These are phyloP conservation scores for Russula sp. DNA, from an alignment of 768 basidiomycete genomes.

Conservation along the genomic window DNA sequence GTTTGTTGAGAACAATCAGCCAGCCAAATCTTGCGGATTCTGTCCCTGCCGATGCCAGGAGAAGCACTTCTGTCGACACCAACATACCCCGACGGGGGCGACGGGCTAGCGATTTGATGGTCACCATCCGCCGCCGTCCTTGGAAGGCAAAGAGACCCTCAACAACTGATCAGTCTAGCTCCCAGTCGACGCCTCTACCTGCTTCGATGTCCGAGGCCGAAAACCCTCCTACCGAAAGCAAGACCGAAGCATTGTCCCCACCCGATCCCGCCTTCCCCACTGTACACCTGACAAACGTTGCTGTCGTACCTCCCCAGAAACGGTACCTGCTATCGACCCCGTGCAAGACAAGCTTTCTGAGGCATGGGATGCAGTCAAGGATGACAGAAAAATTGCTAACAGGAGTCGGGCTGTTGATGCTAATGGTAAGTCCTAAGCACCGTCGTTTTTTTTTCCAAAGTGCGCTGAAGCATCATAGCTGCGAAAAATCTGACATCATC, in stretches of 20 bases:
- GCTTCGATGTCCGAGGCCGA: background rate
- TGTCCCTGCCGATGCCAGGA: background rate
- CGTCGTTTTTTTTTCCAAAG: too few relatives aligned
- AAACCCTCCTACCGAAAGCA: too few relatives aligned
- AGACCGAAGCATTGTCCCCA: too few relatives aligned
- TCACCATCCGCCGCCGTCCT: background rate
- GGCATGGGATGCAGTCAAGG: conserved; percentile 7
- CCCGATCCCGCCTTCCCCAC: background rate
- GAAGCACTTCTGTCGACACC: background rate
- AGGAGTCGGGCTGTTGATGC: background rate
- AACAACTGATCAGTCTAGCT: background rate
- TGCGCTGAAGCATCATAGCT: too few relatives aligned
- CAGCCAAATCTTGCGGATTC: background rate
- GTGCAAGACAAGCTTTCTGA: background rate
- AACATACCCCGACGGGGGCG: background rate
- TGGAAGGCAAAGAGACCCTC: conserved; percentile 5
- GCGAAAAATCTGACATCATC: conserved; percentile 2
- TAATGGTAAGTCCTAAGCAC: too few relatives aligned
- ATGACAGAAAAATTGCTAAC: background rate
- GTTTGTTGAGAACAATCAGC: conserved; percentile 12
- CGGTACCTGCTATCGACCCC: background rate
- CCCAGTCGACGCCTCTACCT: background rate
- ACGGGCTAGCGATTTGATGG: background rate
- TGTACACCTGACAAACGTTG: background rate
- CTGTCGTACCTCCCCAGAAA: background rate